Evolutionary conservation across 371 early-diverging fungal species (phyloP), one percentile per base, ranked within the genome.

Genomic region (Mucor lusitanicus): DNA sequence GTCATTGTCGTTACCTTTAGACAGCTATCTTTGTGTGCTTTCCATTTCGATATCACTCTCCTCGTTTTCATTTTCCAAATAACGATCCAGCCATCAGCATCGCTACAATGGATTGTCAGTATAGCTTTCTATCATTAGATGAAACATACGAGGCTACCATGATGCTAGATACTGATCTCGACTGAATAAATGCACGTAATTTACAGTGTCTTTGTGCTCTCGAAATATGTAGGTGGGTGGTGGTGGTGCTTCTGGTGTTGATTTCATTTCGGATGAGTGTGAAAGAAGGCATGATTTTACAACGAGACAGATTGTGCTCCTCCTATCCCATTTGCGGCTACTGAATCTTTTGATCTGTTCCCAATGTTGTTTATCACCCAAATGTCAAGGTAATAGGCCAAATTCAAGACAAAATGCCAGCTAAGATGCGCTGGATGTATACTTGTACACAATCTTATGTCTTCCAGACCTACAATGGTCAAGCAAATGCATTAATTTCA

Each of bases 1-100:
- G 37, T 37, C 9, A 61, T 62, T 3, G 57, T 59, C 15, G 61
- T 61, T 0, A 79, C 69, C 50, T 57, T 64, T 56, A 80, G 58
- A 46, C 81, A 80, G 42, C 65, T 77, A 3, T 70, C 63, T 46
- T 77, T 65, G 59, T 83, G 83, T 1, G 75, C 83, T 68, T 77
- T 73, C 83, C 83, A 83, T 32, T 75, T 62, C 11, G 69, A 23
- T 28, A 79, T 39, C 17, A 75, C 65, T 37, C 83, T 70, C 25
- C 76, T 73, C 37, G 81, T 79, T 53, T 59, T 64, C 64, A 83
- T 64, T 39, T 65, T 74, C 83, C 83, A 83, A 8, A 83, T 54
- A 9, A 72, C 59, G 15, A 83, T 58, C 60, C 73, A 64, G 21
- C 83, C 83, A 40, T 79, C 72, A n/a, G 60, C 68, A 74, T 83